Percentiles rank a stretch among this genome's conserved stretches.
These are phyloP conservation scores for Gigaspora rosea DNA, from an alignment of 192 early-diverging fungal genomes.

Conservation along the genomic window DNA sequence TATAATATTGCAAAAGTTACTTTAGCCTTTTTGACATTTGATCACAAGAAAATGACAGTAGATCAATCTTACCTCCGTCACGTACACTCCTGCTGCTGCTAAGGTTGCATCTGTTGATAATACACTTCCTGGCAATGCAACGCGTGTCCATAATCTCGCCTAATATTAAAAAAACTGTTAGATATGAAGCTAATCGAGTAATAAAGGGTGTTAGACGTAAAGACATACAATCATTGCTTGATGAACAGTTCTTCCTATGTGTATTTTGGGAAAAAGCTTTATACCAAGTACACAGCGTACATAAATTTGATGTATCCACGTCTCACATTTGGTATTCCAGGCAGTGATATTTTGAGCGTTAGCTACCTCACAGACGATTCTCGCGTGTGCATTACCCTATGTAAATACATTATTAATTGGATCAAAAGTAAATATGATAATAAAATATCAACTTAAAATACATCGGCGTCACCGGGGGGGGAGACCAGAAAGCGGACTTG, in stretches of 20 bases:
- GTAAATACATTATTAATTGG: slow-evolving; percentile 26
- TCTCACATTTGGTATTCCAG: not conserved
- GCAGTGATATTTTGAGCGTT: not conserved
- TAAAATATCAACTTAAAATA: slow-evolving; percentile 13
- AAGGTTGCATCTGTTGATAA: slow-evolving; percentile 3
- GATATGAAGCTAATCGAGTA: not conserved
- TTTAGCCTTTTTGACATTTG: not conserved
- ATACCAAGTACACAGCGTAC: slow-evolving; percentile 22
- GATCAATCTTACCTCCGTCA: not conserved
- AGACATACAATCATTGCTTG: slow-evolving; percentile 16
- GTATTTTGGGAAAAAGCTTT: slow-evolving; percentile 8
- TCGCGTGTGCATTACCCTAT: slow-evolving; percentile 4
- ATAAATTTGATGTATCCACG: slow-evolving; percentile 1
- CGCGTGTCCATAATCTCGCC: slow-evolving; percentile 9
- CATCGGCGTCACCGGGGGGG: not conserved
- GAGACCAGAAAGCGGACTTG: not conserved
- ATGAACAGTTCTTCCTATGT: not conserved
- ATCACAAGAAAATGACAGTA: slow-evolving; percentile 2
- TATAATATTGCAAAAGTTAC: not conserved
- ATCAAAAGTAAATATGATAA: slow-evolving; percentile 3
- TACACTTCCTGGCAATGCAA: not conserved
- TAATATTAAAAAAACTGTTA: not conserved
- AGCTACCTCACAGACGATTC: slow-evolving; percentile 16
- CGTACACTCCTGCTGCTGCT: not conserved
- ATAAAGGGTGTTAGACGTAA: not conserved